A percentile compares a stretch with the other conserved stretches of the same genome.
These are phyloP conservation scores for Cytospora paraplurivora DNA, from an alignment of 2,329 filamentous ascomycete genomes.

Conservation along the genomic window DNA sequence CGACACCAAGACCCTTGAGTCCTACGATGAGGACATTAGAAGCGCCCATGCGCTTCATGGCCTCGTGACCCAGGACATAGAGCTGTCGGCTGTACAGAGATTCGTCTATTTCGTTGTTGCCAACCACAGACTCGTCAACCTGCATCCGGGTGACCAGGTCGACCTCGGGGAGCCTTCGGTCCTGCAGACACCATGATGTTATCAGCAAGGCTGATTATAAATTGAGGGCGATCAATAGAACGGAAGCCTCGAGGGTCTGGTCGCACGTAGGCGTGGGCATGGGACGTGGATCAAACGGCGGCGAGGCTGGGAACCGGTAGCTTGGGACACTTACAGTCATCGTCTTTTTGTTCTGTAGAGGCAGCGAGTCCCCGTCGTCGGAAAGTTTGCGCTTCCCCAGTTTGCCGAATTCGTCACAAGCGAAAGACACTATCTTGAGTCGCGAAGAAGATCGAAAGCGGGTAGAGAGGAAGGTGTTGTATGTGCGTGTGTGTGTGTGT, in stretches of 20 bases:
- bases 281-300: background rate
- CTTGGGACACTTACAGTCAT: conserved; percentile 57
- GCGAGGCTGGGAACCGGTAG: background rate
- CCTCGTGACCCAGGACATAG: conserved; percentile 72
- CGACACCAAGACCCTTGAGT: conserved; percentile 90
- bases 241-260: background rate
- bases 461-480: background rate
- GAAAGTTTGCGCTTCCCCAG: conserved; percentile 71
- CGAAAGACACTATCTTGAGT: conserved; percentile 20
- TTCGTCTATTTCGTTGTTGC: conserved; percentile 66
- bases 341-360: conserved; percentile 56
- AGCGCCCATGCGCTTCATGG: conserved; percentile 98
- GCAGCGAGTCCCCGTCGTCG: conserved; percentile 55
- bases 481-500: conserved; percentile 3
- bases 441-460: conserved; percentile 1
- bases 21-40: conserved; percentile 93
- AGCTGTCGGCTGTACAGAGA: conserved; percentile 75
- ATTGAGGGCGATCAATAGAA: background rate
- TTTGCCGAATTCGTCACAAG: conserved; percentile 43
- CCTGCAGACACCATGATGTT: conserved; percentile 39
- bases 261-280: background rate
- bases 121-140: conserved; percentile 62
- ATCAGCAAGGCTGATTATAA: conserved; percentile 26
- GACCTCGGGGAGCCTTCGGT: conserved; percentile 57
- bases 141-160: conserved; percentile 67